Conservation (phyloP, 306 rosid genomes). For the Quercus cerris region DNA sequence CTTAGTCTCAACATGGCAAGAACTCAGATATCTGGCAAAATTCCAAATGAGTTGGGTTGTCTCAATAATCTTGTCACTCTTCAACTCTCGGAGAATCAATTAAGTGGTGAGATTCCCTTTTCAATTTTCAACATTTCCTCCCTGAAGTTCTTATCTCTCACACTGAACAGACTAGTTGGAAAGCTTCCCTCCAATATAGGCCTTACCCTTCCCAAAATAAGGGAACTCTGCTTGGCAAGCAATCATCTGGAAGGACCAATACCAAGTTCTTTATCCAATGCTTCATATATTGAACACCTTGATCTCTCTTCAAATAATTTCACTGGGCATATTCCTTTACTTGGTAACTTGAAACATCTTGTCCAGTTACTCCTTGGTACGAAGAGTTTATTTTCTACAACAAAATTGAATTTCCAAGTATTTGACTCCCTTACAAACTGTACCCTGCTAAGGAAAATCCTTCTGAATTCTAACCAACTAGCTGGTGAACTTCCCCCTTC, state of each 20-base stretch:
- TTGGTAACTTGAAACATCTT: constrained; percentile 30
- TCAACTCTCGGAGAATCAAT: no score
- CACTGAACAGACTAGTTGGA: no score
- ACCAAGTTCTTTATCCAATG: constrained; percentile 39
- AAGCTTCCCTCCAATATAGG: no score
- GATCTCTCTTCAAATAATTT: constrained; percentile 26
- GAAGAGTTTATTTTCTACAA: constrained; percentile 21
- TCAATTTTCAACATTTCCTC: no score
- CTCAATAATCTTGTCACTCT: no score
- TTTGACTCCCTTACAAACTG: constrained; percentile 31
- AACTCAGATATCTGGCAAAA: no score
- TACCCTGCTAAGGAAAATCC: constrained; percentile 4
- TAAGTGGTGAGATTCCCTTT: no score
- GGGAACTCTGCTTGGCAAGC: not conserved
- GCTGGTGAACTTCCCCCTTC: constrained; percentile 34
- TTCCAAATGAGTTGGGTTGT: no score
- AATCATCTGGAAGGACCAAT: constrained; percentile 29
- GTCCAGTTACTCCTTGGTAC: not conserved
- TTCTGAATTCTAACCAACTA: constrained; percentile 19
- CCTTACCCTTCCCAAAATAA: no score
- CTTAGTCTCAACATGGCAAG: no score
- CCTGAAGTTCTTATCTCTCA: no score
- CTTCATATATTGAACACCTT: constrained; percentile 14
- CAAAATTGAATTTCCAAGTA: constrained; percentile 19
- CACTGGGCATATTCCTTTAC: constrained; percentile 17